Conservation (phyloP, 495 filamentous ascomycete species). For the Pseudomonodictys pantanalensis region DNA sequence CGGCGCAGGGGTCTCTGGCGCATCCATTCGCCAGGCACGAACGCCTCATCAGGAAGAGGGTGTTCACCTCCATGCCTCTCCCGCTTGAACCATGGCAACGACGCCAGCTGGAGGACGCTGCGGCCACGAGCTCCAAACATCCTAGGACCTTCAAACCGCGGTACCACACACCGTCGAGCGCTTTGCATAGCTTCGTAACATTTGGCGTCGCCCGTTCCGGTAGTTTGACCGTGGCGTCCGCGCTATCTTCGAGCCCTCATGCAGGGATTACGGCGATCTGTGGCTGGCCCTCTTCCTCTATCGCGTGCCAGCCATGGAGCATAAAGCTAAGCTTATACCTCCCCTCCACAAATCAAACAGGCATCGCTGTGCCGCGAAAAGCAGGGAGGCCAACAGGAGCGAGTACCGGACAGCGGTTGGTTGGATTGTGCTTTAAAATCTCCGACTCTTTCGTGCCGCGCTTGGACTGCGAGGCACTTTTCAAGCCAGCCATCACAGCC, state of each 20-base stretch:
- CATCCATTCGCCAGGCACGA: neutral
- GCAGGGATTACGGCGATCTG: constrained; percentile 17
- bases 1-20: neutral
- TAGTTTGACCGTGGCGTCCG: neutral
- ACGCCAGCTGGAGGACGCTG: no score
- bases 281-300: constrained; percentile 7
- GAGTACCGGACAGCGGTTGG: neutral
- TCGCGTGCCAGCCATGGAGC: constrained; percentile 2
- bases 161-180: no score
- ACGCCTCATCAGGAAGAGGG: neutral
- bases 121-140: no score
- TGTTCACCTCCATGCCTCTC: no score
- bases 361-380: neutral
- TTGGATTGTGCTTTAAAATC: constrained; percentile 4
- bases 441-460: no score
- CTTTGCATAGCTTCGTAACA: no score
- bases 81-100: no score
- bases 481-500: no score
- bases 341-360: neutral
- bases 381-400: neutral
- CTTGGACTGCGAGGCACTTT: no score
- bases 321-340: constrained; percentile 1
- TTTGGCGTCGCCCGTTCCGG: neutral
- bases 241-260: no score
- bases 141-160: no score